These are phyloP conservation scores for Tulasnella calospora DNA, from an alignment of 768 basidiomycete species.

Conservation along the genomic window DNA sequence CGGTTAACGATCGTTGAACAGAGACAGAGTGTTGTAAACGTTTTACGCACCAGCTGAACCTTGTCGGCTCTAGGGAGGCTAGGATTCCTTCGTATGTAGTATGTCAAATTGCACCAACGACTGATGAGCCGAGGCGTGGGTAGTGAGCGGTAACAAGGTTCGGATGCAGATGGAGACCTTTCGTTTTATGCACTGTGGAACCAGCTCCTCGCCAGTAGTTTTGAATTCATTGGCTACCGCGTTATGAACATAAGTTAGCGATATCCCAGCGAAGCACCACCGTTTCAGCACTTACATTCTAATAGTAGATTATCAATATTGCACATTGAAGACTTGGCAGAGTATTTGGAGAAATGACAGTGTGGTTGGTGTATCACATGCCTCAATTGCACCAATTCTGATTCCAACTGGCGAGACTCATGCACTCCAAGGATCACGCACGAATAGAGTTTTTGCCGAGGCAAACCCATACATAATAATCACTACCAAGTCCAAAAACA, in stretches of 20 bases:
- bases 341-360: too few relatives aligned
- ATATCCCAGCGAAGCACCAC: too few relatives aligned
- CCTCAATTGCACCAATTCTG: too few relatives aligned
- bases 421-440: too few relatives aligned
- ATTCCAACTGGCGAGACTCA: too few relatives aligned
- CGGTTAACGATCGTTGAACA: neutral
- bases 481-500: conserved; percentile 6
- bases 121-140: neutral
- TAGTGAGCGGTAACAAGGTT: neutral
- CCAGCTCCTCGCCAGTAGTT: too few relatives aligned
- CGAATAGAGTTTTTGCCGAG: neutral
- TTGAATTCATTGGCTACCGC: too few relatives aligned
- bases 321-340: too few relatives aligned
- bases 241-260: too few relatives aligned
- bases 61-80: neutral
- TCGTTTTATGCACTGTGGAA: neutral
- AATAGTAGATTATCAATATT: too few relatives aligned
- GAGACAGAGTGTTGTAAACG: neutral
- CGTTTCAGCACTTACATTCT: too few relatives aligned
- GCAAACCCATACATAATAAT: conserved; percentile 5
- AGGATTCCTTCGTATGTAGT: neutral
- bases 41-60: neutral
- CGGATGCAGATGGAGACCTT: neutral
- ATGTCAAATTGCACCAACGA: neutral
- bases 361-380: too few relatives aligned